A percentile compares a stretch with the other conserved stretches of the same genome.
These are phyloP conservation scores for Pelargonium fulgidum DNA, from an alignment of 441 rosid genomes.

Conservation along the genomic window DNA sequence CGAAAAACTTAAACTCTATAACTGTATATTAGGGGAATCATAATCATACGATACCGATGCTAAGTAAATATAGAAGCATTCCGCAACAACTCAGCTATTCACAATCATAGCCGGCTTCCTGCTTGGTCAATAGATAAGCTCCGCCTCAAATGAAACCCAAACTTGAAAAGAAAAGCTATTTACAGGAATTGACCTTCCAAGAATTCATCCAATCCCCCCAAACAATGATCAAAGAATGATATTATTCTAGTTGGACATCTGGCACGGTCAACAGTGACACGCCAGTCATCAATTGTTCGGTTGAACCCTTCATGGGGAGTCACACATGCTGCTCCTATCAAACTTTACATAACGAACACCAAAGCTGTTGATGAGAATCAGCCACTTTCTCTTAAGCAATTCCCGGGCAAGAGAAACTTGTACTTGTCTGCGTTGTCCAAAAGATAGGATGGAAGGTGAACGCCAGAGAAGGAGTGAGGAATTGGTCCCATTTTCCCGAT, in stretches of 20 bases:
- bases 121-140: conserved; percentile 1
- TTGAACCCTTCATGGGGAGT: no score
- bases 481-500: conserved; percentile 25
- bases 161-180: background rate
- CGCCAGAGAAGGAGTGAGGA: conserved; percentile 23
- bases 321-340: background rate
- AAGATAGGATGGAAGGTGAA: conserved; percentile 24
- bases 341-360: background rate
- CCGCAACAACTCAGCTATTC: background rate
- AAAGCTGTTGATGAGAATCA: background rate
- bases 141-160: background rate
- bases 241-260: background rate
- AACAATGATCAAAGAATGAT: background rate
- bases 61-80: background rate
- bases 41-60: background rate
- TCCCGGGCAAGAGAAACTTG: background rate
- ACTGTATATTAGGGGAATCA: background rate
- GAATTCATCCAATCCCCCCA: background rate
- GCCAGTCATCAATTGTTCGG: no score
- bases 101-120: background rate
- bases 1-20: background rate
- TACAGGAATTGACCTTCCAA: background rate
- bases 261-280: no score
- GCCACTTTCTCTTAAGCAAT: conserved; percentile 19
- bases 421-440: conserved; percentile 9